These are phyloP conservation scores for Saccharomycopsis schoenii DNA, from an alignment of 805 yeast genomes.

Conservation along the genomic window DNA sequence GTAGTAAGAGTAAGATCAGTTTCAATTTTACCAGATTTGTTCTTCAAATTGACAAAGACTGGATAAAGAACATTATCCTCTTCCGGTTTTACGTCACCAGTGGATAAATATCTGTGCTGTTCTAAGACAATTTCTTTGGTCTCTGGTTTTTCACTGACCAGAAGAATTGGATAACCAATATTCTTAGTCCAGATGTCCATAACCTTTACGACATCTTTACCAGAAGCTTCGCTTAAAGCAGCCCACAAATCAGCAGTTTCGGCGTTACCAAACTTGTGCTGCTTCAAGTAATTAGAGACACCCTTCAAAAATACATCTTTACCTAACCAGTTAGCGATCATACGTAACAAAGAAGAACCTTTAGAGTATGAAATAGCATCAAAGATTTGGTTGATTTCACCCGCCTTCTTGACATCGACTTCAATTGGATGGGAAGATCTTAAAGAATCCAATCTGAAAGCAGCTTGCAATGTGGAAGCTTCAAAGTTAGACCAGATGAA, in stretches of 20 bases:
- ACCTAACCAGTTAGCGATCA: constrained; percentile 74
- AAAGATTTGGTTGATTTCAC: constrained; percentile 74
- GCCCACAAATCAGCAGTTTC: constrained; percentile 70
- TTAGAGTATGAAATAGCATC: constrained; percentile 78
- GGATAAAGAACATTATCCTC: constrained; percentile 65
- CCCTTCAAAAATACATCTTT: constrained; percentile 70
- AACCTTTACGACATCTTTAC: constrained; percentile 58
- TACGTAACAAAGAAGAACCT: constrained; percentile 70
- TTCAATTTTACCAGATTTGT: constrained; percentile 44
- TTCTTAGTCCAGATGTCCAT: constrained; percentile 78
- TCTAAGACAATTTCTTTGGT: constrained; percentile 42
- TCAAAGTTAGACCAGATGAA: constrained; percentile 88
- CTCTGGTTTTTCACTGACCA: constrained; percentile 43
- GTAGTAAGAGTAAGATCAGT: constrained; percentile 45
- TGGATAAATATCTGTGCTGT: constrained; percentile 65
- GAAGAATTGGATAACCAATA: constrained; percentile 67
- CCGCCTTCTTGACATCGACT: constrained; percentile 70
- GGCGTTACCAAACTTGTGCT: constrained; percentile 71
- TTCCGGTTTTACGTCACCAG: constrained; percentile 68
- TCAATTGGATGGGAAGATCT: constrained; percentile 82
- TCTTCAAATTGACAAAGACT: constrained; percentile 57
- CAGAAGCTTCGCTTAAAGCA: constrained; percentile 58
- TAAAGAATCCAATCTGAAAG: constrained; percentile 64
- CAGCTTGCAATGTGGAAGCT: constrained; percentile 64
- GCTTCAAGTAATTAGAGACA: constrained; percentile 66